Conservation (phyloP, 1,139 yeast species). For the Debaryomyces nepalensis region DNA sequence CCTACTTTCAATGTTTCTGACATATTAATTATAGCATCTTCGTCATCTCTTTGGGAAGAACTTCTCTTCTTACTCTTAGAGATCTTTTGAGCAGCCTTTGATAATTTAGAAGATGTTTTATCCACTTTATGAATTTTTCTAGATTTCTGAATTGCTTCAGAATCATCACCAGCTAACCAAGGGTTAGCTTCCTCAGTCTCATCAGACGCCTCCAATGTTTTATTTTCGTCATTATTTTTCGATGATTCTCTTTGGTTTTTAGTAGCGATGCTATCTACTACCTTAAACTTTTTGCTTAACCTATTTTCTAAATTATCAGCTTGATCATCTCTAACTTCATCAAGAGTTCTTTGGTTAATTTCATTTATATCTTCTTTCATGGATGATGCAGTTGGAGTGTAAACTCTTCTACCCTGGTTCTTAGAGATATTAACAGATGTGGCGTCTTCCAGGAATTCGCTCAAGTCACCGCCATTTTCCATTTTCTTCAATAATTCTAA, state of each 20-base stretch:
- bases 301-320: slow-evolving; percentile 49
- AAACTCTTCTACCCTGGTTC: slow-evolving; percentile 82
- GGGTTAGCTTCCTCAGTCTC: slow-evolving; percentile 59
- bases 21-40: slow-evolving; percentile 52
- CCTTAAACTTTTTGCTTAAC: slow-evolving; percentile 33
- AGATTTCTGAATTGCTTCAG: slow-evolving; percentile 47
- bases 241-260: slow-evolving; percentile 10
- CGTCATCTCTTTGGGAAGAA: slow-evolving; percentile 34
- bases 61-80: slow-evolving; percentile 52
- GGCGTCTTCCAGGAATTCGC: slow-evolving; percentile 35
- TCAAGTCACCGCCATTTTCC: slow-evolving; percentile 48
- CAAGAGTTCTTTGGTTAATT: slow-evolving; percentile 42
- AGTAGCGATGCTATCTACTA: slow-evolving; percentile 15
- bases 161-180: slow-evolving; percentile 52
- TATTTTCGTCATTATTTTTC: slow-evolving; percentile 15
- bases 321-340: slow-evolving; percentile 62
- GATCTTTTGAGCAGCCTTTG: slow-evolving; percentile 57
- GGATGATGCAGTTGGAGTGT: slow-evolving; percentile 68
- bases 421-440: slow-evolving; percentile 52
- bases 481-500: slow-evolving; percentile 54
- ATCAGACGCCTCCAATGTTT: background rate
- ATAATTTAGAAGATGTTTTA: slow-evolving; percentile 59
- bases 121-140: slow-evolving; percentile 60
- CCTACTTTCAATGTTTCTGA: slow-evolving; percentile 37
- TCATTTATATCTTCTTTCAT: slow-evolving; percentile 48